A percentile compares a stretch with the other conserved stretches of the same genome.
These are phyloP conservation scores for Nicotiana tomentosiformis DNA, from an alignment of 257 asterid genomes.

Conservation along the genomic window DNA sequence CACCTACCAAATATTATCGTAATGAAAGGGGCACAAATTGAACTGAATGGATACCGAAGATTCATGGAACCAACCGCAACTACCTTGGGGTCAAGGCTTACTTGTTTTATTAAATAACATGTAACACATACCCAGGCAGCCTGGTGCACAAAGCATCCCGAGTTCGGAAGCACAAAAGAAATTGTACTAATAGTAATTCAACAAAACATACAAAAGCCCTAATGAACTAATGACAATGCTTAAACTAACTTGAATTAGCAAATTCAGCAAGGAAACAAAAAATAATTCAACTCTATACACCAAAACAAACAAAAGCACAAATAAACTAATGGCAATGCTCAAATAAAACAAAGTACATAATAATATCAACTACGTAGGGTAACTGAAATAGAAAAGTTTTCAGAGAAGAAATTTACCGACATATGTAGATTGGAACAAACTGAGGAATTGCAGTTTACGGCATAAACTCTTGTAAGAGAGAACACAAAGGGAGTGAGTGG, in stretches of 20 bases:
- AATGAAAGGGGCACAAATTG: background rate
- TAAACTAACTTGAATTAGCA: background rate
- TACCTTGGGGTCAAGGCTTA: background rate
- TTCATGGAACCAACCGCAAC: background rate
- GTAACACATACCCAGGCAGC: background rate
- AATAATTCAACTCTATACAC: background rate
- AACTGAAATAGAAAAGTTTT: background rate
- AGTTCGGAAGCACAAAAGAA: background rate
- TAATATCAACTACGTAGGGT: background rate
- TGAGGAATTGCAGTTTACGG: background rate
- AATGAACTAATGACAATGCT: background rate
- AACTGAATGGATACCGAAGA: background rate
- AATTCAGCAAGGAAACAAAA: background rate
- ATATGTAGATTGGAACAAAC: background rate
- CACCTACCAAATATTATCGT: no score
- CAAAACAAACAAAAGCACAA: background rate
- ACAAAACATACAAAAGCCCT: background rate
- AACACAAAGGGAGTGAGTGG: background rate
- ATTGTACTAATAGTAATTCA: background rate
- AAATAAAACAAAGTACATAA: background rate
- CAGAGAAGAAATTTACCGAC: background rate
- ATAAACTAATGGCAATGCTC: background rate
- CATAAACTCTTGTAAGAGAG: background rate
- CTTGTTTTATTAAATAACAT: background rate
- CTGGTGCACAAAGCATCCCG: no score